phyloP scores from a whole-genome alignment of 306 rosid species.

The Acacia confusa region DNA sequence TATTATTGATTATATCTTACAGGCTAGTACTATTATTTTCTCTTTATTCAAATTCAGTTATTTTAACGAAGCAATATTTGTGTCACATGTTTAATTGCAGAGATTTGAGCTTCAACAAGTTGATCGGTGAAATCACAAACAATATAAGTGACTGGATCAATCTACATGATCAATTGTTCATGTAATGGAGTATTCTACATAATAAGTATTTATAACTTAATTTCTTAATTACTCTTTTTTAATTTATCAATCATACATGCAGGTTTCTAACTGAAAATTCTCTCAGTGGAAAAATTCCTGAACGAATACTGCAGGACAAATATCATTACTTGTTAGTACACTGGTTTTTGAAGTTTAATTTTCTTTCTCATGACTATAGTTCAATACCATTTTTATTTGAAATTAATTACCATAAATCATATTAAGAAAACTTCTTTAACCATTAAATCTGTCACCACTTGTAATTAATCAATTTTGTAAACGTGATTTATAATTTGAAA shows the following conservation, averaged over 20 bases:
- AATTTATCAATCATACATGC: background rate
- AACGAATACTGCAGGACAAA: background rate
- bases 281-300: background rate
- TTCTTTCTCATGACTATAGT: background rate
- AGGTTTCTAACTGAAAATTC: background rate
- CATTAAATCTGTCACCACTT: too few species aligned
- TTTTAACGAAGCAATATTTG: too few species aligned
- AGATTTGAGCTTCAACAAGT: constrained; percentile 79
- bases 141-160: background rate
- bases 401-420: too few species aligned
- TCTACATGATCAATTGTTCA: too few species aligned
- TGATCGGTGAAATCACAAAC: constrained; percentile 63
- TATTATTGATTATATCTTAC: too few species aligned
- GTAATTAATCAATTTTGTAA: too few species aligned
- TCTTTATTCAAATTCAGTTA: background rate
- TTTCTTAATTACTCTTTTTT: background rate
- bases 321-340: background rate
- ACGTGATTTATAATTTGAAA: too few species aligned
- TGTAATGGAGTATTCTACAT: constrained; percentile 46
- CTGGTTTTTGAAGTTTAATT: too few species aligned
- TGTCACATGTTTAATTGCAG: constrained; percentile 34
- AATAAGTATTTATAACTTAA: too few species aligned
- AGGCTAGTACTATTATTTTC: background rate
- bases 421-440: too few species aligned
- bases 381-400: background rate